Evolutionary conservation across 176 grass and related monocot genomes (phyloP), one percentile per base, ranked within the genome.

Genomic region (Oryza longistaminata): DNA sequence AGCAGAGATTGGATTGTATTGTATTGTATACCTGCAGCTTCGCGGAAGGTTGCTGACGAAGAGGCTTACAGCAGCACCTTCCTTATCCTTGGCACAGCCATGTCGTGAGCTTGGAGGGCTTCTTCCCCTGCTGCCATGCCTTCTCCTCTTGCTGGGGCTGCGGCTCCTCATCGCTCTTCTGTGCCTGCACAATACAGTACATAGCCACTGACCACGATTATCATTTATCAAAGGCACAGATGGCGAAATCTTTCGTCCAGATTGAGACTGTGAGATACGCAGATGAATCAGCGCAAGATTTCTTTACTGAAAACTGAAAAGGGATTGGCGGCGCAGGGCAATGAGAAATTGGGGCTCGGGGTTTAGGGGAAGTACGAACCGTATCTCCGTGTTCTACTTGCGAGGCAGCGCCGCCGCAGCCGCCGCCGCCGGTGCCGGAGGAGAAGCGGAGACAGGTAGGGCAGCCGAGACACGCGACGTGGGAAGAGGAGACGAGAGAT

Each of bases 1-100:
- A 6, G 35, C 35, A 37, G 35, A 37, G 7, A 37, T 37, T 10
- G 33, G 22, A 0, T 35, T 37, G 35, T 37, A 37, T 37, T 37
- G 35, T 37, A 22, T 31, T 16, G 9, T 24, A 69, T 68, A 87
- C 95, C 93, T 84, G 87, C 88, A 95, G 71, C 69, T 91, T 17
- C 92, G 11, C 4, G 95, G 83, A 50, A 95, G 90, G 58, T 98
- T 98, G 45, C 91, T 93, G 77, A 98, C 95, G 49, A 98, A 87
- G 78, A 98, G 91, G 77, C 91, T 95, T n/a, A 31, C 29, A 31
- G 90, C 74, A 43, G 81, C 74, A 29, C 65, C 72, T 64, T 82
- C 76, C 27, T 48, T 48, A 3, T 92, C 81, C 86, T 85, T 45
- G 43, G 46, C 76, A 11, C 69, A 82, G 16, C 86, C 81, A 10